These are phyloP conservation scores for Coemansia javaensis DNA, from an alignment of 192 early-diverging fungal species.

Conservation along the genomic window DNA sequence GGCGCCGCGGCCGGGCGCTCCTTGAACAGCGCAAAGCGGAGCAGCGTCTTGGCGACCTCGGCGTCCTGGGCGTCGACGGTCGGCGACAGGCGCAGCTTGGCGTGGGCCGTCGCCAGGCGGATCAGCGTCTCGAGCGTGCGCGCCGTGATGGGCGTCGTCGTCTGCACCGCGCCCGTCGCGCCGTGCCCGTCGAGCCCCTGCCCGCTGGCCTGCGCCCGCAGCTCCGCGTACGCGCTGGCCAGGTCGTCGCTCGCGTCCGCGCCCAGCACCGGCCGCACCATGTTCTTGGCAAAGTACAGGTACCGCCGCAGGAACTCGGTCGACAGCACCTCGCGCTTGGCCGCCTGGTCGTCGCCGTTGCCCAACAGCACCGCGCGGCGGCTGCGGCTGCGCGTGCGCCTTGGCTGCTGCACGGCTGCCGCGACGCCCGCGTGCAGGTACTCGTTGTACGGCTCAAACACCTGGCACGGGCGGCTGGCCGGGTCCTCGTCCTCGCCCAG, in stretches of 20 bases:
- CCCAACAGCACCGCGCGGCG: slow-evolving; percentile 19
- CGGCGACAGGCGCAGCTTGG: slow-evolving; percentile 82
- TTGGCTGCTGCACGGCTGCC: slow-evolving; percentile 9
- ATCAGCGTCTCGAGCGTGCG: slow-evolving; percentile 98
- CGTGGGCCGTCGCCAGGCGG: slow-evolving; percentile 93
- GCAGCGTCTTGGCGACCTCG: slow-evolving; percentile 72
- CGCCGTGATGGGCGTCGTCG: slow-evolving; percentile 95
- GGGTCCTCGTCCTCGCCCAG: slow-evolving; percentile 47
- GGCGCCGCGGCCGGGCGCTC: slow-evolving; percentile 54
- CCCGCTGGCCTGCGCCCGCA: slow-evolving; percentile 70
- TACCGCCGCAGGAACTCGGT: slow-evolving; percentile 92
- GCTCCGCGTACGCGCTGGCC: slow-evolving; percentile 71
- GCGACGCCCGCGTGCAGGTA: slow-evolving; percentile 73
- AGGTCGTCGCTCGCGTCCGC: slow-evolving; percentile 81
- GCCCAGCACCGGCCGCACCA: slow-evolving; percentile 77
- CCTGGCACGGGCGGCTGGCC: slow-evolving; percentile 54
- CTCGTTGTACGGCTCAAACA: slow-evolving; percentile 86
- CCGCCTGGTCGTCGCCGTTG: slow-evolving; percentile 13
- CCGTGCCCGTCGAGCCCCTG: slow-evolving; percentile 19
- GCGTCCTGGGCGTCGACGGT: slow-evolving; percentile 80
- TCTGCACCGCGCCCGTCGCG: slow-evolving; percentile 65
- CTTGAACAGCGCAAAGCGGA: slow-evolving; percentile 90
- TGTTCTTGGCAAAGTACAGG: slow-evolving; percentile 87
- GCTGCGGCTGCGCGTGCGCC: slow-evolving; percentile 27
- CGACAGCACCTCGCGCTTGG: slow-evolving; percentile 65